phyloP scores from a whole-genome alignment of 306 rosid genomes.

The Cicer yamashitae region DNA sequence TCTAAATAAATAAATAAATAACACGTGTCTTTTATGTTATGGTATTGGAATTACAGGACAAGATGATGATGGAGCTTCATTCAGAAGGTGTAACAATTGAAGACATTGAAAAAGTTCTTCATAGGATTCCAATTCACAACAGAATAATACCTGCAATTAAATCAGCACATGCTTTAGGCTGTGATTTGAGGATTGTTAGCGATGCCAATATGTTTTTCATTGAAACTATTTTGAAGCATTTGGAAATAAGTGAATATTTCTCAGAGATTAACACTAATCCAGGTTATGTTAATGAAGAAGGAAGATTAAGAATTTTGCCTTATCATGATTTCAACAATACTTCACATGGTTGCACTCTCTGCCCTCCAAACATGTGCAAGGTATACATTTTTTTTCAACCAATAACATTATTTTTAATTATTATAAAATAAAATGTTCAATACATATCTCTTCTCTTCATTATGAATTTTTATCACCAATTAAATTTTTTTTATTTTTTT shows the following conservation, averaged over 20 bases:
- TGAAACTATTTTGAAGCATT: slow-evolving; percentile 70
- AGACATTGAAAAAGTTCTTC: slow-evolving; percentile 59
- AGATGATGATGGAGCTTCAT: slow-evolving; percentile 78
- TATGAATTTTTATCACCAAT: no score
- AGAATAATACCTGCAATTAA: slow-evolving; percentile 64
- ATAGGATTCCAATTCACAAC: slow-evolving; percentile 61
- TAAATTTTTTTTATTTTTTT: not conserved
- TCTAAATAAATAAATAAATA: not conserved
- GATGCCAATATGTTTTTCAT: slow-evolving; percentile 82
- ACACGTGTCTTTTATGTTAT: not conserved
- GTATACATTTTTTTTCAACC: slow-evolving; percentile 37
- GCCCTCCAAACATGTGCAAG: slow-evolving; percentile 96
- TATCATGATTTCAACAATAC: slow-evolving; percentile 58
- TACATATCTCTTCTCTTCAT: not conserved
- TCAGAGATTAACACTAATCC: slow-evolving; percentile 80
- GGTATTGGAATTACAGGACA: slow-evolving; percentile 55
- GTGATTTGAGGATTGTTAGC: slow-evolving; percentile 82
- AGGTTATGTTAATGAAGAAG: slow-evolving; percentile 66
- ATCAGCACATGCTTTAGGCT: slow-evolving; percentile 71
- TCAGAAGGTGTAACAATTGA: slow-evolving; percentile 58
- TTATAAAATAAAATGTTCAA: no score
- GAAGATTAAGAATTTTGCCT: slow-evolving; percentile 66
- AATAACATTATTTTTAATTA: no score
- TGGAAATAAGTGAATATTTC: slow-evolving; percentile 65
- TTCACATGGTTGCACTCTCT: slow-evolving; percentile 63